Evolutionary conservation across 2,329 filamentous ascomycete species (phyloP).

Genomic region (Aspergillus pseudoglaucus): DNA sequence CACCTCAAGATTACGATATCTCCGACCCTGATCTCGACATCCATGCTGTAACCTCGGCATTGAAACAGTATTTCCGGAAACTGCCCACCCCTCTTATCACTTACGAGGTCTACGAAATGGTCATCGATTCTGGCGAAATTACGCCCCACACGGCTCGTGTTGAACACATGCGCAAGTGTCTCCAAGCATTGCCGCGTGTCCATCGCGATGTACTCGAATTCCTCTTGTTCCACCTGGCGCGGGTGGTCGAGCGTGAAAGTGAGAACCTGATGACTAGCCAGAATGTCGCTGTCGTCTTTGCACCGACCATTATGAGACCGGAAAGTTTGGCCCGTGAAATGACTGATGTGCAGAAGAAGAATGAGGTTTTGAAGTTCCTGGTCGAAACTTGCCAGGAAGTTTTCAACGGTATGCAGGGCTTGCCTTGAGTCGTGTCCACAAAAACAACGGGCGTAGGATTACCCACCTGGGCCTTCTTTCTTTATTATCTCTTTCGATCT

Average conservation of each 20-base stretch:
- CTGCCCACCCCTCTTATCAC: conserved; percentile 84
- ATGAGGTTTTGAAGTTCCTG: conserved; percentile 83
- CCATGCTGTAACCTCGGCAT: conserved; percentile 85
- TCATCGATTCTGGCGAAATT: conserved; percentile 65
- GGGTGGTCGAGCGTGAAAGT: conserved; percentile 73
- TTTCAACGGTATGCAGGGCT: conserved; percentile 49
- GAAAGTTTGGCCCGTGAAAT: conserved; percentile 86
- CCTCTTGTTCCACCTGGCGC: conserved; percentile 83
- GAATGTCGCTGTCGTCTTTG: conserved; percentile 94
- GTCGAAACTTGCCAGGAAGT: conserved; percentile 83
- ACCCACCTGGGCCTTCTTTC: neutral
- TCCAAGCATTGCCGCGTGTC: conserved; percentile 71
- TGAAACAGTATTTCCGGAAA: conserved; percentile 97
- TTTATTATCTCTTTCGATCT: conserved; percentile 1
- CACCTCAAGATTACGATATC: conserved; percentile 71
- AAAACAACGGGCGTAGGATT: neutral
- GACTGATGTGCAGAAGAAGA: conserved; percentile 92
- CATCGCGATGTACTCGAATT: conserved; percentile 90
- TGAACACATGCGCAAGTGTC: conserved; percentile 62
- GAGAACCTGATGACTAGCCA: conserved; percentile 96
- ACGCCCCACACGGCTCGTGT: conserved; percentile 62
- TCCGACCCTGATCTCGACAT: conserved; percentile 92
- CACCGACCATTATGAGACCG: conserved; percentile 93
- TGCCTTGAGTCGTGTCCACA: neutral
- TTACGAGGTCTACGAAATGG: conserved; percentile 82